A percentile compares a stretch with the other conserved stretches of the same genome.
Conservation (phyloP, 1,284 basidiomycete species). For the Sporisorium graminicola region DNA sequence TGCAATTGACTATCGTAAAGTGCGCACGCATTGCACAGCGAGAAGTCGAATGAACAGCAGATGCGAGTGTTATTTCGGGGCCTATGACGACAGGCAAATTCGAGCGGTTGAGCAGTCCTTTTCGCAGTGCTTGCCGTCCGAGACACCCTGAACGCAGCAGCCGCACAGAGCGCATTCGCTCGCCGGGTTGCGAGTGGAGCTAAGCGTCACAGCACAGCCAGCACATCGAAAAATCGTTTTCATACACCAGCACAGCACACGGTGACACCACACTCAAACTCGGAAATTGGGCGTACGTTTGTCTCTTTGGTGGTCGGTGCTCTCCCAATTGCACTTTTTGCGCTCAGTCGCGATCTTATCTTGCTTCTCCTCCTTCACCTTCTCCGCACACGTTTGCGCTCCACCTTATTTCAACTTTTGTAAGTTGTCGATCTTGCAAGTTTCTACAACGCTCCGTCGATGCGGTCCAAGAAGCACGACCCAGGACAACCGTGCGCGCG, state of each 20-base stretch:
- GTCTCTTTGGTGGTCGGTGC: conserved; percentile 8
- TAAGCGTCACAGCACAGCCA: conserved; percentile 4
- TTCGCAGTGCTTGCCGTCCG: conserved; percentile 1
- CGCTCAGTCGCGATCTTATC: conserved; percentile 16
- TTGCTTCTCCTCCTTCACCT: conserved; percentile 13
- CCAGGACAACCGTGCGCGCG: background rate
- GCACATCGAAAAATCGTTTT: background rate
- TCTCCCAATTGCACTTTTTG: conserved; percentile 4
- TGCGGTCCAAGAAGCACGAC: background rate
- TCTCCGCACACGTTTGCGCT: conserved; percentile 4
- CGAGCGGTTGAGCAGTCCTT: background rate
- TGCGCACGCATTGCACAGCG: background rate
- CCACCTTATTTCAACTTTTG: background rate
- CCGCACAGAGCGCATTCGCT: background rate
- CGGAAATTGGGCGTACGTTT: background rate
- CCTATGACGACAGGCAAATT: background rate
- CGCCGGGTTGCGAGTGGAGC: background rate
- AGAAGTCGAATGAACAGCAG: background rate
- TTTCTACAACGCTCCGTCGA: background rate
- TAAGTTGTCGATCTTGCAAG: conserved; percentile 2
- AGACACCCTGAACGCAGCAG: conserved; percentile 4
- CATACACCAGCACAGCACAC: background rate
- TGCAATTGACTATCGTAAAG: background rate
- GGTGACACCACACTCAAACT: background rate
- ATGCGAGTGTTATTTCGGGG: background rate